Evolutionary conservation across 1,284 basidiomycete genomes (phyloP).

Genomic region (Omphalotus olearius): DNA sequence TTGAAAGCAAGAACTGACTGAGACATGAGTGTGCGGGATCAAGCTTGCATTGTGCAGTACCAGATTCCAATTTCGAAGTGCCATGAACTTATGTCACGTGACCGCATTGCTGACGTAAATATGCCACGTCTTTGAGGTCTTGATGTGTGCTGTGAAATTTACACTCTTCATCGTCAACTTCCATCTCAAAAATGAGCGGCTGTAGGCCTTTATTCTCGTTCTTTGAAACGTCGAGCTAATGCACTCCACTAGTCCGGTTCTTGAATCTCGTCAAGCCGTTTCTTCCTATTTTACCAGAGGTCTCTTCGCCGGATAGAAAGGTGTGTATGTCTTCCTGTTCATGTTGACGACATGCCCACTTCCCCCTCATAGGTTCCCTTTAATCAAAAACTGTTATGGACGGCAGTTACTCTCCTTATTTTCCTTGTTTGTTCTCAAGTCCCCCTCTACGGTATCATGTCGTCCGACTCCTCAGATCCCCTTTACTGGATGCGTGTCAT

Average conservation of each 20-base stretch:
- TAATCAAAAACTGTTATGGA: conserved; percentile 97
- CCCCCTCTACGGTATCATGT: conserved; percentile 97
- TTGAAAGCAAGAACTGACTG: neutral
- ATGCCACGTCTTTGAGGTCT: conserved; percentile 1
- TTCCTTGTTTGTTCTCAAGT: conserved; percentile 98
- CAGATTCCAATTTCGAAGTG: no score
- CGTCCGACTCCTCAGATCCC: conserved; percentile 95
- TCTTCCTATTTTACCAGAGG: conserved; percentile 90
- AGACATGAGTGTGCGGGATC: neutral
- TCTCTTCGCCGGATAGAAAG: conserved; percentile 94
- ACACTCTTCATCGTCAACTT: conserved; percentile 6
- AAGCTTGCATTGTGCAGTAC: no score
- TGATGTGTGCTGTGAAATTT: neutral
- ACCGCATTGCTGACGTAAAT: neutral
- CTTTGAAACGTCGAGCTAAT: neutral
- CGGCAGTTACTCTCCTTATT: conserved; percentile 93
- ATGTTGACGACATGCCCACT: conserved; percentile 12
- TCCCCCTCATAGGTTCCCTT: conserved; percentile 70
- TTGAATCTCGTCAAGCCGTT: conserved; percentile 95
- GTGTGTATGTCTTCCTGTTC: conserved; percentile 34
- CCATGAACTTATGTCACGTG: neutral
- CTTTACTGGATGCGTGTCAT: conserved; percentile 99
- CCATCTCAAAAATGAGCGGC: conserved; percentile 35
- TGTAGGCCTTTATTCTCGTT: conserved; percentile 29
- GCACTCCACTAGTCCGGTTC: conserved; percentile 69